A percentile compares a stretch with the other conserved stretches of the same genome.
Conservation (phyloP, 306 rosid species). For the Inga laurina region DNA sequence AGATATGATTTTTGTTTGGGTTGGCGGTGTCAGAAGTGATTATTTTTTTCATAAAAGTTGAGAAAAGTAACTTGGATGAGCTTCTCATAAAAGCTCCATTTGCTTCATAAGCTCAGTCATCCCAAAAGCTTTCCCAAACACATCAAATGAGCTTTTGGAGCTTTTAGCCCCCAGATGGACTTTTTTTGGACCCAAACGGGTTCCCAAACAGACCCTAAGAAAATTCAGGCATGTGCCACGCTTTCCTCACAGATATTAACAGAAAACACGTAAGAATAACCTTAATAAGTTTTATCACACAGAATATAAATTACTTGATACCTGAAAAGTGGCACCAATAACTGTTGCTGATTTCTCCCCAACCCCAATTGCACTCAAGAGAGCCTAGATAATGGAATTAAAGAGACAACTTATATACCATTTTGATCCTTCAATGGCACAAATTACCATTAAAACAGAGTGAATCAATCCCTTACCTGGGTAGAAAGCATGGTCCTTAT, state of each 20-base stretch:
- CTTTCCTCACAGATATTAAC: background rate
- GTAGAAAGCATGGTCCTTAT: slow-evolving; percentile 94
- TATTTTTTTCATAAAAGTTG: no score
- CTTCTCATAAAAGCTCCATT: no score
- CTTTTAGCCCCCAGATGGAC: no score
- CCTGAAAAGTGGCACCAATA: slow-evolving; percentile 98
- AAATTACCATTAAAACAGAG: slow-evolving; percentile 20
- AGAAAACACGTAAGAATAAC: background rate
- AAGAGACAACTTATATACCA: slow-evolving; percentile 5
- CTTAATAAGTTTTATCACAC: background rate
- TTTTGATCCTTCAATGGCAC: background rate
- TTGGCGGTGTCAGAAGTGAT: no score
- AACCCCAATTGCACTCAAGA: slow-evolving; percentile 91
- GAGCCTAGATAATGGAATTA: slow-evolving; percentile 62
- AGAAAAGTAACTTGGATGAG: no score
- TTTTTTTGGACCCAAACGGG: no score
- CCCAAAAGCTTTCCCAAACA: no score
- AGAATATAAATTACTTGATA: slow-evolving; percentile 31
- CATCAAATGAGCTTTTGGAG: no score
- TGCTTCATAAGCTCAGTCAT: no score
- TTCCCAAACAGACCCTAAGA: no score
- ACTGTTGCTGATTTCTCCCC: slow-evolving; percentile 98
- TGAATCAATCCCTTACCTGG: slow-evolving; percentile 62
- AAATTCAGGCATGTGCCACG: background rate
- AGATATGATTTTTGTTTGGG: no score